Evolutionary conservation across 805 yeast genomes (phyloP).

Genomic region (Zygotorulaspora chibaensis): DNA sequence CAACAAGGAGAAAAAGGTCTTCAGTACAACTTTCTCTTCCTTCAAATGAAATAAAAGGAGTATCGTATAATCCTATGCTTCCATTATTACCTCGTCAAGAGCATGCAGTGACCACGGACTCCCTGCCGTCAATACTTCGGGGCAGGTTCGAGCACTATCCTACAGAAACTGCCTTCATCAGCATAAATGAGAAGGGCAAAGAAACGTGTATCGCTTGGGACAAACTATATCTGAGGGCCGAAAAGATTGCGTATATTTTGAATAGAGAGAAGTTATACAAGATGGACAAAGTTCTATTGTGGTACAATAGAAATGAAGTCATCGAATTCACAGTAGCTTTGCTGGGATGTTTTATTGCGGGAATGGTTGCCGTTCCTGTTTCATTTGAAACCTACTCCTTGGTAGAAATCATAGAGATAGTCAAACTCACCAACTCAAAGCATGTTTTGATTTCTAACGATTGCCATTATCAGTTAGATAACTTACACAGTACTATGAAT

Average conservation of each 20-base stretch:
- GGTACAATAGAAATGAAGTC: conserved; percentile 80
- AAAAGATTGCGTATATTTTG: conserved; percentile 66
- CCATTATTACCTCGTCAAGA: conserved; percentile 42
- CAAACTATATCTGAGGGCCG: conserved; percentile 74
- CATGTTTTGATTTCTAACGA: conserved; percentile 77
- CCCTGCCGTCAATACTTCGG: conserved; percentile 66
- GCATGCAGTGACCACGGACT: conserved; percentile 45
- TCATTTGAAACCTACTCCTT: conserved; percentile 62
- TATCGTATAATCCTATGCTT: conserved; percentile 31
- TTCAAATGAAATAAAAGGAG: conserved; percentile 24
- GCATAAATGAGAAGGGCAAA: conserved; percentile 75
- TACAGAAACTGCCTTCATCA: conserved; percentile 65
- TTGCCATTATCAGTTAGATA: conserved; percentile 70
- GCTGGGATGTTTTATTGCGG: conserved; percentile 89
- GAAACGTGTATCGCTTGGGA: conserved; percentile 87
- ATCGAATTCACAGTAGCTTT: conserved; percentile 82
- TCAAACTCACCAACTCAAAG: conserved; percentile 70
- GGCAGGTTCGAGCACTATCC: conserved; percentile 64
- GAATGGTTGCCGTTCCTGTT: conserved; percentile 91
- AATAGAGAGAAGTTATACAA: conserved; percentile 58
- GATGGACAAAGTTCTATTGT: conserved; percentile 77
- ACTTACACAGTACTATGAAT: conserved; percentile 44
- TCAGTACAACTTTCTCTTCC: conserved; percentile 33
- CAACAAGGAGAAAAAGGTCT: conserved; percentile 13
- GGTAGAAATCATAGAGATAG: conserved; percentile 65